Evolutionary conservation across 148 eudicot genomes (phyloP), one percentile per base, ranked within the genome.

Genomic region (Beta vulgaris): DNA sequence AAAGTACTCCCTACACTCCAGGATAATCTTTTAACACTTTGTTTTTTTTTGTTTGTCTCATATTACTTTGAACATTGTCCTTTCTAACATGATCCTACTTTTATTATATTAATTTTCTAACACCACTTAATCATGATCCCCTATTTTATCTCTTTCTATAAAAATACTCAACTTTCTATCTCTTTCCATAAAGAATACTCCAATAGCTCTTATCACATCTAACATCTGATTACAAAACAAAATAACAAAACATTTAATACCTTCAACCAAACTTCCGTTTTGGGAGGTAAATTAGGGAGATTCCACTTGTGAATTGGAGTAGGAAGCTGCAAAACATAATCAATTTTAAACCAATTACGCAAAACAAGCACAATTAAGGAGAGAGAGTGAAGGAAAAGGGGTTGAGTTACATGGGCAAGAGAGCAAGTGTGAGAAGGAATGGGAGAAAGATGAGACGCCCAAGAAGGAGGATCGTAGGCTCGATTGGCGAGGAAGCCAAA

Each of bases 251-350:
- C 5, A 29, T 42, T 19, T 19, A 43, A 63, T 80, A 95, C 98
- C 98, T 95, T 95, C 77, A 95, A 63, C 95, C 94, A 95, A 76
- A 95, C 86, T 83, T 92, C 88, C 3, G 96, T 90, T 61, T 81
- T 73, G 42, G 74, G 73, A 7, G 98, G 97, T 84, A 95, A 81
- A 88, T 95, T 90, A 31, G 96, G 98, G 77, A 95, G 91, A 80
- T 88, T 89, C 98, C 98, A 95, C 69, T 78, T 89, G 88, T 95
- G 98, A 78, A 95, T 89, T 43, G 98, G 98, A 78, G 97, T 92
- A 43, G 98, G 98, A 83, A 89, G 82, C 98, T 95, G 88, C 49
- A 66, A 60, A 76, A 73, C 26, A 26, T 12, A 39, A 61, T 44
- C 29, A 74, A 44, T 25, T 34, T 3, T 43, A 51, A 61, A 37